phyloP scores from a whole-genome alignment of 1,284 basidiomycete species.

The Fistulinella cinereoalba region DNA sequence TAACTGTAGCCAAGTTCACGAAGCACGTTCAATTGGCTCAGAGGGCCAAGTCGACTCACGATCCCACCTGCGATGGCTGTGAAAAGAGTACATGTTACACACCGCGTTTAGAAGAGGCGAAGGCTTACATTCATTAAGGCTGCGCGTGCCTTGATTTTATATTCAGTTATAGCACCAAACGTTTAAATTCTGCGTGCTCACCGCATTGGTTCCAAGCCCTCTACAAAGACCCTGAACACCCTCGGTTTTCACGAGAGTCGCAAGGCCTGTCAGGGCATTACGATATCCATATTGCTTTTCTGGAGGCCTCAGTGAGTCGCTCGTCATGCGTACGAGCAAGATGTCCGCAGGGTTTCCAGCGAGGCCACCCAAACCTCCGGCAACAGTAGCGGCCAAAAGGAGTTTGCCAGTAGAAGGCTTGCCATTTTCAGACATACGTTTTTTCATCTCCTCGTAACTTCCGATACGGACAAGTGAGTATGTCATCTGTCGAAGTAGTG shows the following conservation, averaged over 20 bases:
- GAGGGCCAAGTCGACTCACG: constrained; percentile 55
- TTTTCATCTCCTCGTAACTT: constrained; percentile 77
- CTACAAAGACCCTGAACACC: constrained; percentile 68
- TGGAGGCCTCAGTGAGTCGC: constrained; percentile 72
- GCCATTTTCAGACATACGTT: constrained; percentile 47
- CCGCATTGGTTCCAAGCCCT: constrained; percentile 79
- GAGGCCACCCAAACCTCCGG: constrained; percentile 77
- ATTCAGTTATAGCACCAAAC: constrained; percentile 6
- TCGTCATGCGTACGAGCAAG: constrained; percentile 85
- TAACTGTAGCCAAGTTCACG: constrained; percentile 51
- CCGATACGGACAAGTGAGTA: constrained; percentile 88
- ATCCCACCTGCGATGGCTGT: constrained; percentile 81
- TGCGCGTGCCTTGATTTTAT: constrained; percentile 55
- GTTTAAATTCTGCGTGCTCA: constrained; percentile 36
- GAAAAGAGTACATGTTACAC: constrained; percentile 11
- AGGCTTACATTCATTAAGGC: constrained; percentile 79
- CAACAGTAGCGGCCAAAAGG: constrained; percentile 62
- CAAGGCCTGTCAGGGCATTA: constrained; percentile 71
- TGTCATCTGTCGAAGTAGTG: constrained; percentile 87
- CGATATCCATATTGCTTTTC: constrained; percentile 75
- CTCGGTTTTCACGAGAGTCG: constrained; percentile 65
- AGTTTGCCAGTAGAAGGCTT: constrained; percentile 52
- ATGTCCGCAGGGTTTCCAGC: constrained; percentile 79
- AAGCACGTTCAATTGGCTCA: constrained; percentile 1
- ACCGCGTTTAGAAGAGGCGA: neutral